Evolutionary conservation across 495 filamentous ascomycete species (phyloP), one percentile per base, ranked within the genome.

Genomic region (Xeromyces bisporus): DNA sequence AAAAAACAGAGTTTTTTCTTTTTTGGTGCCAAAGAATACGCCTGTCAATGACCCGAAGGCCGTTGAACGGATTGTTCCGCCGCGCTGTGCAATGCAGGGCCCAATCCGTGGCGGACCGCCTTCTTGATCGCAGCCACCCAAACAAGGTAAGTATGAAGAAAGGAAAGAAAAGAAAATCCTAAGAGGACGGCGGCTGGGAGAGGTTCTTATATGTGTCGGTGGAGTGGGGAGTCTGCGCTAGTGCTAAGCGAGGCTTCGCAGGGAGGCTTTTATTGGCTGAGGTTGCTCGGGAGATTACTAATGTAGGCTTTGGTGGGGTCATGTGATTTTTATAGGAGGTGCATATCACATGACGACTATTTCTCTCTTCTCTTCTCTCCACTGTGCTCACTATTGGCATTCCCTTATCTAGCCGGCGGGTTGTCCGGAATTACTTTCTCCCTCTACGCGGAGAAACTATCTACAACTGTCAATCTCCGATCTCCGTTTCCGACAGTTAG

Each of bases 71-170:
- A 58, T 56, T 59, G 64, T 47, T 66, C 56, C 64, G 51, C 69
- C 71, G 55, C 71, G 68, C 43, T 74, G 73, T 74, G 68, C 71
- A 69, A 75, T 77, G 69, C 62, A 75, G 67, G 67, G 53, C 58
- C 64, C 50, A 51, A 56, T 44, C 46, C 50, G 55, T 67, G 51
- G 56, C 46, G 55, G 37, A 46, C 55, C 43, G 60, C 48, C 50
- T 62, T 64, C 56, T 48, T 69, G 58, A 66, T 57, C 71, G 56
- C 60, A 50, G 60, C 52, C 56, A 55, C 61, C 59, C 61, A 67
- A 66, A 70, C 67, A 75, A 77, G 71, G 72, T 77, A 77, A 75
- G 70, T 75, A 76, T 76, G 68, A 73, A 67, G 66, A 72, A 67
- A 48, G 55, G 50, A 62, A 60, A 54, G 51, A 56, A 54, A 51